phyloP scores from a whole-genome alignment of 352 stramenopile genomes.

The Globisporangium cederbergense region DNA sequence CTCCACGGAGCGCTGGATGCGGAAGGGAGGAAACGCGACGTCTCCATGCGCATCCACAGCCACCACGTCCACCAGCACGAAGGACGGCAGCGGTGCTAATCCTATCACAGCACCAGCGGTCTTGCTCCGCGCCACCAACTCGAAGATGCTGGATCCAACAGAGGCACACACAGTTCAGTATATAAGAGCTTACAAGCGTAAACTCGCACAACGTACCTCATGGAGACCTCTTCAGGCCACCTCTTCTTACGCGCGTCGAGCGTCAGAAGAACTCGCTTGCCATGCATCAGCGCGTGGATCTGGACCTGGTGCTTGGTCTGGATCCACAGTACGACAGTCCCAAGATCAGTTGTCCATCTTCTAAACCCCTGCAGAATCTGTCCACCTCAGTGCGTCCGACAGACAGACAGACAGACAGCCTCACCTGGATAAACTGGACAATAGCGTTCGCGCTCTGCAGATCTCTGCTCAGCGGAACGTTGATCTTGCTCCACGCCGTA shows the following conservation, averaged over 20 bases:
- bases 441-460: slow-evolving; percentile 23
- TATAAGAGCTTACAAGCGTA: too few species aligned
- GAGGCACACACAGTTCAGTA: too few species aligned
- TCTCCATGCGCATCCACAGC: slow-evolving; percentile 29
- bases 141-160: slow-evolving; percentile 8
- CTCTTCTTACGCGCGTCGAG: slow-evolving; percentile 3
- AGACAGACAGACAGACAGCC: background rate
- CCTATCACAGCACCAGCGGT: too few species aligned
- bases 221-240: background rate
- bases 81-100: slow-evolving; percentile 5
- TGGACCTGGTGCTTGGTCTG: slow-evolving; percentile 13
- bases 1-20: slow-evolving; percentile 9
- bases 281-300: slow-evolving; percentile 16
- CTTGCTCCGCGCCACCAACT: background rate
- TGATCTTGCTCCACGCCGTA: slow-evolving; percentile 34
- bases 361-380: background rate
- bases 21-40: slow-evolving; percentile 32
- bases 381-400: background rate
- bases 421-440: slow-evolving; percentile 34
- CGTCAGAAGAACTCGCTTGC: slow-evolving; percentile 1
- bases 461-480: slow-evolving; percentile 20
- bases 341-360: background rate
- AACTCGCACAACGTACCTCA: slow-evolving; percentile 1
- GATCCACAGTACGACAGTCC: background rate
- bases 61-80: slow-evolving; percentile 29